These are phyloP conservation scores for Cytidiella melzeri DNA, from an alignment of 768 basidiomycete genomes.

Conservation along the genomic window DNA sequence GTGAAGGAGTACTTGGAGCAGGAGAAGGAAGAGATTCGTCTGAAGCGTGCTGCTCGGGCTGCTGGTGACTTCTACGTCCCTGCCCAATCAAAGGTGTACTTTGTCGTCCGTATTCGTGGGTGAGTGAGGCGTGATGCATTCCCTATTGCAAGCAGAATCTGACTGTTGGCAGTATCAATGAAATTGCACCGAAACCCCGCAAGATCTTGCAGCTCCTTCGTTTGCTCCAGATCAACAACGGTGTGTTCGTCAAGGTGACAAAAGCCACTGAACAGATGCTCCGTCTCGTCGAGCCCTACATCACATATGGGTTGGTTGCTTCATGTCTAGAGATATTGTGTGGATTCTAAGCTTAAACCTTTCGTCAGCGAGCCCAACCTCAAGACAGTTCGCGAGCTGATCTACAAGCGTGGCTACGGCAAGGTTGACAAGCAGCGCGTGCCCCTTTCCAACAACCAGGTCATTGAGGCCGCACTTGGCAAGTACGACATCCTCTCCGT, in stretches of 20 bases:
- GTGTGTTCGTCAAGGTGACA: conserved; percentile 96
- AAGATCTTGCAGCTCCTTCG: conserved; percentile 99
- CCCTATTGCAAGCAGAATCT: conserved; percentile 2
- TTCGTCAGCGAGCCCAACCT: conserved; percentile 82
- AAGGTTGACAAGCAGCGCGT: conserved; percentile 98
- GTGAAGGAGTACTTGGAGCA: conserved; percentile 92
- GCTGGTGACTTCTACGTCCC: conserved; percentile 97
- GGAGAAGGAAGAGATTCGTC: conserved; percentile 94
- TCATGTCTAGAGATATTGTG: not conserved
- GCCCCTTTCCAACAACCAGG: conserved; percentile 86
- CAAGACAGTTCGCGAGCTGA: conserved; percentile 92
- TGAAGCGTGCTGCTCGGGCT: conserved; percentile 88
- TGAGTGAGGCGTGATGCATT: conserved; percentile 34
- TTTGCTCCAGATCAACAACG: conserved; percentile 99
- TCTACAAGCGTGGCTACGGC: conserved; percentile 99
- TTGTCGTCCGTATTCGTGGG: conserved; percentile 97
- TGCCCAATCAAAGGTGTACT: conserved; percentile 95
- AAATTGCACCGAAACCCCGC: conserved; percentile 98
- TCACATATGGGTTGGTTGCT: conserved; percentile 92
- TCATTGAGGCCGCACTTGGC: conserved; percentile 88
- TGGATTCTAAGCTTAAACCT: not conserved
- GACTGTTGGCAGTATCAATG: conserved; percentile 79
- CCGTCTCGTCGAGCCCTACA: conserved; percentile 92
- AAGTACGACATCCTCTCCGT: conserved; percentile 95
- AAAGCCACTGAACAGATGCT: conserved; percentile 98